Evolutionary conservation across 2,329 filamentous ascomycete species (phyloP).

Genomic region (Chaetothyriales sp.): DNA sequence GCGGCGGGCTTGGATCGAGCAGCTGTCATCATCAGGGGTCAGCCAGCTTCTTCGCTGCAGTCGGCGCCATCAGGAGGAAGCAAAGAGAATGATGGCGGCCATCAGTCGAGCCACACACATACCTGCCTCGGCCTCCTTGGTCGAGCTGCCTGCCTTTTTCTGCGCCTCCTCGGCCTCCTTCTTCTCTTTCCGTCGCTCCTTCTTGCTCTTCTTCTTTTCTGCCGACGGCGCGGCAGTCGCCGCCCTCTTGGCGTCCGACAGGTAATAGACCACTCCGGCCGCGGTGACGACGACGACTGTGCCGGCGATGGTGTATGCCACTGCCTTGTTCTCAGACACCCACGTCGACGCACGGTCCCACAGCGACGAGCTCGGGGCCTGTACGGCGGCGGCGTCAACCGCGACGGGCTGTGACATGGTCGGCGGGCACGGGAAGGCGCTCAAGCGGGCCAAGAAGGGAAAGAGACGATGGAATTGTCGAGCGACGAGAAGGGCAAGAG

Average conservation of each 20-base stretch:
- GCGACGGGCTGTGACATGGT: conserved; percentile 10
- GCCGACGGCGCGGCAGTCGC: conserved; percentile 23
- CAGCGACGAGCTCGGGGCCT: conserved; percentile 45
- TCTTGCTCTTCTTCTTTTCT: conserved; percentile 68
- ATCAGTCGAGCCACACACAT: conserved; percentile 7
- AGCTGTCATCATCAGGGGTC: conserved; percentile 3
- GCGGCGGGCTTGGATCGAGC: conserved; percentile 12
- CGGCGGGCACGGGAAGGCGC: conserved; percentile 3
- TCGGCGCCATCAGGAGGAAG: neutral
- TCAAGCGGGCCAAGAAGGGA: conserved; percentile 2
- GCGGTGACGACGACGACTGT: conserved; percentile 83
- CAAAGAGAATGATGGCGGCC: neutral
- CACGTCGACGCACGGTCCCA: conserved; percentile 86
- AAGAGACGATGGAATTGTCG: conserved; percentile 1
- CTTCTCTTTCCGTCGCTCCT: conserved; percentile 78
- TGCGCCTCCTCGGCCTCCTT: conserved; percentile 44
- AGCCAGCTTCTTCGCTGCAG: neutral
- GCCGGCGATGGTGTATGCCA: conserved; percentile 92
- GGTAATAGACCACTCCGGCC: conserved; percentile 86
- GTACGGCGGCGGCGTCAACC: conserved; percentile 6
- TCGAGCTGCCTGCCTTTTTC: conserved; percentile 26
- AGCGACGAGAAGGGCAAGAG: conserved; percentile 3
- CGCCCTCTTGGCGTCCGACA: conserved; percentile 42
- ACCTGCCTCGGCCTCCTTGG: conserved; percentile 24
- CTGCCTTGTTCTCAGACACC: conserved; percentile 89